Conservation (phyloP, 1,284 basidiomycete species). For the Sanghuangporus weigelae region DNA sequence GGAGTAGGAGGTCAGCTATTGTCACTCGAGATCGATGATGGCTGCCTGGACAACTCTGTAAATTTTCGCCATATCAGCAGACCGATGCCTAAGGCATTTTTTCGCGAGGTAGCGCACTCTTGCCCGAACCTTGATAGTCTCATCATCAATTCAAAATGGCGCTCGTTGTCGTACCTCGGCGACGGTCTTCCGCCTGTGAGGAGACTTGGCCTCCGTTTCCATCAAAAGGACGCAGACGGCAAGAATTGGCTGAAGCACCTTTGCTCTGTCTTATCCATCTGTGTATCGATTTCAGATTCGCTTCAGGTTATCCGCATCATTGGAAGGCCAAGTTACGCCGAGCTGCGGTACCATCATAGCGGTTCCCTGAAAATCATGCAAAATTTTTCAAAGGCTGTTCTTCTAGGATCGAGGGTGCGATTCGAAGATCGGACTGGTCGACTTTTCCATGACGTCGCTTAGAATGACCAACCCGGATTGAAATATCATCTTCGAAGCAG, state of each 20-base stretch:
- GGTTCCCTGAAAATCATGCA: not conserved
- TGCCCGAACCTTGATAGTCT: not conserved
- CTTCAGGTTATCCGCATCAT: not conserved
- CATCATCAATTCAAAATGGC: not conserved
- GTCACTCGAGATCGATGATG: not conserved
- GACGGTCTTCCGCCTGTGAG: not conserved
- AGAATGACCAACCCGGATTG: not conserved
- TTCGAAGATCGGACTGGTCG: not conserved
- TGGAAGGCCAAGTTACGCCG: not conserved
- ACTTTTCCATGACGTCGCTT: not conserved
- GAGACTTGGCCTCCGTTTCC: conserved; percentile 1
- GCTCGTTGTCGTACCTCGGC: not conserved
- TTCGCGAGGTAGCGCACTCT: not conserved
- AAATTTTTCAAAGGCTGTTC: not conserved
- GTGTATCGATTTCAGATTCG: not conserved
- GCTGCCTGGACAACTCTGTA: not conserved
- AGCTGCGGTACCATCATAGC: not conserved
- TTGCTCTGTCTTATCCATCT: not conserved
- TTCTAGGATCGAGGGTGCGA: not conserved
- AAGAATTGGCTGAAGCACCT: not conserved
- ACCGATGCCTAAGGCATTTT: not conserved
- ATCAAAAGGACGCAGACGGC: not conserved
- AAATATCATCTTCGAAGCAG: too few species aligned
- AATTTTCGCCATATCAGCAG: not conserved
- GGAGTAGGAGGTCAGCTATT: not conserved